Conservation (phyloP, 208 protist species). For the Leishmania turanica region DNA sequence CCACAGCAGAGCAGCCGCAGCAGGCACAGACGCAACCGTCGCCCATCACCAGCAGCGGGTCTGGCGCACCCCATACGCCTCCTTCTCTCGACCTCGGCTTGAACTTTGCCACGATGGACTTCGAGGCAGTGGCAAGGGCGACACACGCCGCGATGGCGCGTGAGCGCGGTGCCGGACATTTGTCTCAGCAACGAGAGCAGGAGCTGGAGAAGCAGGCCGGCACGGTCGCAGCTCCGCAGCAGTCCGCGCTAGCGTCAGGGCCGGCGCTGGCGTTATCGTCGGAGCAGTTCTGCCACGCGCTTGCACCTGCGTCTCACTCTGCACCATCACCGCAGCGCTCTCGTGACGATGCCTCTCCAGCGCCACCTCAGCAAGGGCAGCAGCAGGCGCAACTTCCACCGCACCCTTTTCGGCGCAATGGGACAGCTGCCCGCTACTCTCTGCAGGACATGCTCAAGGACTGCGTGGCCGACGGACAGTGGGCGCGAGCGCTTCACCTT, state of each 20-base stretch:
- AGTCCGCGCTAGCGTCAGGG: slow-evolving; percentile 8
- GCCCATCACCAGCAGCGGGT: neutral
- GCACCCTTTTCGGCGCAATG: neutral
- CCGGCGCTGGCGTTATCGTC: neutral
- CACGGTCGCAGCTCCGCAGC: neutral
- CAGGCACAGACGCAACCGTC: neutral
- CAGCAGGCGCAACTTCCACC: neutral
- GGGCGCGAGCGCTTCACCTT: slow-evolving; percentile 49
- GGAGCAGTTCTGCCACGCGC: too few relatives aligned
- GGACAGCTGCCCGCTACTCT: slow-evolving; percentile 31
- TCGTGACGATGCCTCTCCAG: neutral
- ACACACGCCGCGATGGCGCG: slow-evolving; percentile 42
- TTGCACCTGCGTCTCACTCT: neutral
- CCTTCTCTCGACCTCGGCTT: slow-evolving; percentile 41
- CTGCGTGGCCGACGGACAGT: slow-evolving; percentile 60
- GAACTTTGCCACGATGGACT: slow-evolving; percentile 67
- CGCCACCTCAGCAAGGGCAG: neutral
- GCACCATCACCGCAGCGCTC: neutral
- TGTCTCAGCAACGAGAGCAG: slow-evolving; percentile 8
- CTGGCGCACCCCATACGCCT: neutral
- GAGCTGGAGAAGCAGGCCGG: neutral
- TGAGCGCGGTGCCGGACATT: slow-evolving; percentile 11
- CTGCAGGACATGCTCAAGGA: slow-evolving; percentile 67
- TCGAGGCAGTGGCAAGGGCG: slow-evolving; percentile 40
- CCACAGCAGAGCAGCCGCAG: neutral